Conservation (phyloP, 495 filamentous ascomycete species). For the Penicillium macrosclerotiorum region DNA sequence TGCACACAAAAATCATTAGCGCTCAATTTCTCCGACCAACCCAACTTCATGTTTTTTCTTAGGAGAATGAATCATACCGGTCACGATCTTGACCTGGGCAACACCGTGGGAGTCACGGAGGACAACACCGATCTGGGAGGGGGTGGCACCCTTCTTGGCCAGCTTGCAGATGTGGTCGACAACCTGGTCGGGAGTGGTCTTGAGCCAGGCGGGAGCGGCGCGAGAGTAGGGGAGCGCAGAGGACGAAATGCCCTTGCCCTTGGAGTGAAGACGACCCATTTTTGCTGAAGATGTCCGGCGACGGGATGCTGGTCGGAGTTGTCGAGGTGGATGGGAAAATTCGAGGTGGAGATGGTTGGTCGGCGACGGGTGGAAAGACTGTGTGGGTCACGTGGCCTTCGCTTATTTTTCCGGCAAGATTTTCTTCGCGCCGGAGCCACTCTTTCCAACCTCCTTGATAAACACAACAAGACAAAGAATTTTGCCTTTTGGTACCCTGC, state of each 20-base stretch:
- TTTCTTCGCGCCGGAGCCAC: no score
- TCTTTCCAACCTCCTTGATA: conserved; percentile 4
- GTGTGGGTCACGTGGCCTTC: conserved; percentile 29
- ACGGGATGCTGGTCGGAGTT: conserved; percentile 32
- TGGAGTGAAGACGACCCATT: conserved; percentile 99
- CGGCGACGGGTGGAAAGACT: conserved; percentile 5
- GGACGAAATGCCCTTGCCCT: conserved; percentile 96
- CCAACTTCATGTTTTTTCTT: neutral
- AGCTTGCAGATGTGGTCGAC: conserved; percentile 99
- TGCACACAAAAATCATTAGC: conserved; percentile 24
- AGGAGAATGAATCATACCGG: conserved; percentile 60
- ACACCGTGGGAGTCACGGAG: conserved; percentile 96
- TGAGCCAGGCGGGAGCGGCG: conserved; percentile 85
- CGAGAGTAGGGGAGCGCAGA: conserved; percentile 96
- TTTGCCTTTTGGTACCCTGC: neutral
- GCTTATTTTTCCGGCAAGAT: conserved; percentile 19
- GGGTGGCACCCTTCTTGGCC: conserved; percentile 94
- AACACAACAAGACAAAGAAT: neutral
- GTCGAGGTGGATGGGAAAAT: conserved; percentile 35
- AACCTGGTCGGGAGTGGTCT: conserved; percentile 85
- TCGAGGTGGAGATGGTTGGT: conserved; percentile 11
- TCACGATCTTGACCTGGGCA: conserved; percentile 94
- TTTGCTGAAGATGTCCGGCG: conserved; percentile 35
- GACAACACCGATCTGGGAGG: conserved; percentile 97
- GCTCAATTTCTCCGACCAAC: conserved; percentile 3